A percentile compares a stretch with the other conserved stretches of the same genome.
Evolutionary conservation across 2,329 filamentous ascomycete genomes (phyloP).

Genomic region (Cladophialophora bantiana): DNA sequence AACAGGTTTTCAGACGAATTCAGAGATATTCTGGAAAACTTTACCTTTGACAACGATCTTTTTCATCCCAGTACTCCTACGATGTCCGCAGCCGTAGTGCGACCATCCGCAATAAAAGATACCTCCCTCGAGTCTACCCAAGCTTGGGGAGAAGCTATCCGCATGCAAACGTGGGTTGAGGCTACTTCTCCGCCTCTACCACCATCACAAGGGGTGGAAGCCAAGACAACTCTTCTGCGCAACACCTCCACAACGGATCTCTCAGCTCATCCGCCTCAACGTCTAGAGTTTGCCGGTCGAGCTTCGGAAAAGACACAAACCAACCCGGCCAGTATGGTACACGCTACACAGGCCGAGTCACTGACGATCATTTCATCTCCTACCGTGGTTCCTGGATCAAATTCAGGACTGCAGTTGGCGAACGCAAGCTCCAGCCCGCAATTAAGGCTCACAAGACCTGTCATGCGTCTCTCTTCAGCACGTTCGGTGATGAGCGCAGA

Average conservation of each 20-base stretch:
- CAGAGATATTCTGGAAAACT: constrained; percentile 27
- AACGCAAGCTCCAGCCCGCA: neutral
- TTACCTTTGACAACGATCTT: constrained; percentile 32
- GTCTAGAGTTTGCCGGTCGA: neutral
- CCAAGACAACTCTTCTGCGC: neutral
- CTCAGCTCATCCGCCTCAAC: neutral
- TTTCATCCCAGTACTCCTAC: constrained; percentile 21
- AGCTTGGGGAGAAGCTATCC: neutral
- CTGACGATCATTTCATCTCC: neutral
- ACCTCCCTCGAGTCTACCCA: neutral
- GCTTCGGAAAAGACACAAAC: neutral
- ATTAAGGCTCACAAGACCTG: neutral
- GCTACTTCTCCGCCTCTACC: neutral
- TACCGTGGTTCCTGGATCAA: neutral
- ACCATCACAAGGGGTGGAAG: neutral
- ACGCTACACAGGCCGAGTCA: neutral
- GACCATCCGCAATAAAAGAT: neutral
- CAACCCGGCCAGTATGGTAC: neutral
- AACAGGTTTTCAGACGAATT: constrained; percentile 32
- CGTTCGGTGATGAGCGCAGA: constrained; percentile 32
- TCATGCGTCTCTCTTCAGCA: constrained; percentile 22
- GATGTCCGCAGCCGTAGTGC: constrained; percentile 12
- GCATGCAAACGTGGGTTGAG: neutral
- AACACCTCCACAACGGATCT: neutral
- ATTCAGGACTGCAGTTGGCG: neutral